Base-by-base conservation (phyloP, 495 filamentous ascomycete genomes). In the Podospora fimiseda region DNA sequence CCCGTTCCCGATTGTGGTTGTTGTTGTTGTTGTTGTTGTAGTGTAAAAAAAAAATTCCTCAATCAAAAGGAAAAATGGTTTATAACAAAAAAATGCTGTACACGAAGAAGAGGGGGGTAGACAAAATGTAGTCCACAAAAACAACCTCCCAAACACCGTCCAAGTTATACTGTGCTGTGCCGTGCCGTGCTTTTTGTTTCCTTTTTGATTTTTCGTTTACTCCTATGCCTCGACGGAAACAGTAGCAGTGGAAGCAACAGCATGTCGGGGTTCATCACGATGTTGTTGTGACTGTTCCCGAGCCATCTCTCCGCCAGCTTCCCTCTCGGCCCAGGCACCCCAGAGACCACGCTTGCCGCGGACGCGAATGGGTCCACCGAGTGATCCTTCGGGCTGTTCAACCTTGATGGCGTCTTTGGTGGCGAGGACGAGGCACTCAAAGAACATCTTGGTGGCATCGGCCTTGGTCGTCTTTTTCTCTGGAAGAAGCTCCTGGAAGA, bases 361-460 rank as follows among this genome's bases (percentile, higher is more conserved):
- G 43, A 98, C 86, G 38, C 84, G 73, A 57, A 98, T 86, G 8
- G 82, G 80, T 3, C 80, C 85, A 41, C 89, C 90, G 37, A 95
- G 79, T 27, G 77, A 69, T 14, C 81, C 79, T 43, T 82, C 76
- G n/a, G 76, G 74, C 70, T 98, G 93, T 63, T 96, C 91, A n/a
- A 96, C 88, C 66, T 95, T 92, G 63, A 98, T 87, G 33, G 93
- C 93, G 69, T 97, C 94, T 75, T 97, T 97, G 11, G 93, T 98
- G 9, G 94, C 94, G 45, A 98, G 74, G 4, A 97, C 93, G 38
- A 98, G 74, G 33, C 91, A 83, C 70, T 98, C 94, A 54, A 97
- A 97, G 73, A 98, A 98, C 92, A 98, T 95, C 75, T 95, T 95
- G 37, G 93, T 96, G 2, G 94, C 94, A 59, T 97, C 93, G 11